Conservation (phyloP, 169 alveolate species). For the Plasmodium adleri region DNA sequence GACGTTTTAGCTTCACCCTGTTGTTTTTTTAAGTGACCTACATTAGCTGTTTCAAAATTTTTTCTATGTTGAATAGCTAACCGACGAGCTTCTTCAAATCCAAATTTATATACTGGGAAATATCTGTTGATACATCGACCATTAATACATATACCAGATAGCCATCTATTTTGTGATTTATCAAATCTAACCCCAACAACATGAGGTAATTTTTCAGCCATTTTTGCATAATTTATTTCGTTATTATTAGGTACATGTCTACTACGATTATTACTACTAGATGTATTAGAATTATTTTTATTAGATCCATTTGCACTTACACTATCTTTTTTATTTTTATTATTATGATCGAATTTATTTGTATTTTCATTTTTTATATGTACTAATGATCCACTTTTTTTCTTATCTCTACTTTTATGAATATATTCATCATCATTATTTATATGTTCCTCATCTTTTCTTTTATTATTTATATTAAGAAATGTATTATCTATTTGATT, state of each 20-base stretch:
- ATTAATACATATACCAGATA: constrained; percentile 79
- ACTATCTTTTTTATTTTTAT: neutral
- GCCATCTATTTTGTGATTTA: constrained; percentile 87
- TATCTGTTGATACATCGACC: constrained; percentile 83
- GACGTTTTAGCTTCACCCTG: constrained; percentile 76
- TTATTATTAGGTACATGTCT: constrained; percentile 40
- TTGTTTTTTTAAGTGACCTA: constrained; percentile 66
- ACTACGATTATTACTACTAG: constrained; percentile 10
- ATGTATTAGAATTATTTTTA: neutral
- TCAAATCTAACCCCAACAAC: constrained; percentile 87
- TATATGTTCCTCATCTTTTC: constrained; percentile 14
- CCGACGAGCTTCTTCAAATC: constrained; percentile 83
- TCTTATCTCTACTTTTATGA: no score
- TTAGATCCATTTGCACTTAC: constrained; percentile 13
- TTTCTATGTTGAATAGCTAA: constrained; percentile 85
- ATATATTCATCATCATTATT: constrained; percentile 28
- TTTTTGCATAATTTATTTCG: constrained; percentile 76
- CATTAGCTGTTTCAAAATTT: constrained; percentile 77
- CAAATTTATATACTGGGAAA: constrained; percentile 83
- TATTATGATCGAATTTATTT: constrained; percentile 15
- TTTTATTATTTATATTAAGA: constrained; percentile 3
- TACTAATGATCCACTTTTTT: no score
- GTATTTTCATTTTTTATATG: constrained; percentile 38
- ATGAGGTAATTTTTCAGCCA: constrained; percentile 75
- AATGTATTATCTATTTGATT: constrained; percentile 9